Base-by-base conservation (phyloP, 2,329 filamentous ascomycete species). In the Alternaria ethzedia region DNA sequence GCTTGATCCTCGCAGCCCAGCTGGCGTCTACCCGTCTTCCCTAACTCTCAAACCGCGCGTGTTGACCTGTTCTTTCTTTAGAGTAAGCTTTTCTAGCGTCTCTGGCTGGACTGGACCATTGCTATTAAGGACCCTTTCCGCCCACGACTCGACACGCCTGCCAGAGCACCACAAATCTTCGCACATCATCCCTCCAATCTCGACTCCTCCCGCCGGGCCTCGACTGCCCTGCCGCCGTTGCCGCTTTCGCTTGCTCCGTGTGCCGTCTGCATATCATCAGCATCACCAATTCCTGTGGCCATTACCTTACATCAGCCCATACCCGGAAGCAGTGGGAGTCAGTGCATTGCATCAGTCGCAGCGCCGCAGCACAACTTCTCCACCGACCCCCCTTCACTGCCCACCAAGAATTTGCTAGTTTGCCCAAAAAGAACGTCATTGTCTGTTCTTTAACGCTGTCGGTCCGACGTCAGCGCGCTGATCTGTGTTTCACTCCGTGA, bases 311-410 rank as follows among this genome's bases (percentile, higher is more conserved):
- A 64, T 72, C 72, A 73, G 66, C 61, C 70, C 69, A 71, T 67
- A 61, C 63, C 70, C 73, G 71, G 64, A 75, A 77, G 69, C 73
- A 65, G 73, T 63, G 64, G 57, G 64, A 64, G 61, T 47, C 62
- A 59, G 63, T 66, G 70, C 67, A 67, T 54, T 45, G 36, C 36
- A 17, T 65, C 63, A 58, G 63, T 43, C 21, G 64, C 70, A 73
- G 60, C 68, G 63, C 68, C 67, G 59, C 61, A 69, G 47, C 57
- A 59, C 61, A 45, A 32, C 50, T 25, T 23, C 63, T 65, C 67
- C 68, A 50, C 54, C 54, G 32, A 51, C 61, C 58, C 44, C 57
- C 47, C 61, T 63, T 58, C 56, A 49, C 61, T 44, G 59, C 23
- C 47, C 15, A 17, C 59, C 49, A n/a, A 52, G 13, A 52, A 32